Conservation (phyloP, 257 asterid species). For the Prunella vulgaris region DNA sequence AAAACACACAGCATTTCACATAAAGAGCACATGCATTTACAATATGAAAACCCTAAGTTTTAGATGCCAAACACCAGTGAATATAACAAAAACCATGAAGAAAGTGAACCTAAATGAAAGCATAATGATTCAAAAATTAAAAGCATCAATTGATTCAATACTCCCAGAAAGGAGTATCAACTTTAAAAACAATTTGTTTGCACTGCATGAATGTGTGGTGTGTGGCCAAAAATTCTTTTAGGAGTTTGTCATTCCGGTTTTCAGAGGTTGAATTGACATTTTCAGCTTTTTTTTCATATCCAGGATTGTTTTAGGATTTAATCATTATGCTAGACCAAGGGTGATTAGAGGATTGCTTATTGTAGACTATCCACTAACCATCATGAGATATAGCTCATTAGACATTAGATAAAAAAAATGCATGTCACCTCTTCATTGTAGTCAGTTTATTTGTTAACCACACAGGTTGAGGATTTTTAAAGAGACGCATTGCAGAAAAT, state of each 20-base stretch:
- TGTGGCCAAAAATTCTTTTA: background rate
- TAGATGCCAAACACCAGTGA: slow-evolving; percentile 1
- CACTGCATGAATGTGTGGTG: background rate
- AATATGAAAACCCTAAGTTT: background rate
- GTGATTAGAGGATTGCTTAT: background rate
- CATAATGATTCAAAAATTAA: background rate
- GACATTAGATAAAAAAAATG: background rate
- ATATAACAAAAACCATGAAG: background rate
- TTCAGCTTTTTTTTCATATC: background rate
- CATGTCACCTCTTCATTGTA: background rate
- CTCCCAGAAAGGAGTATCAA: background rate
- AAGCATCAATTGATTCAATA: background rate
- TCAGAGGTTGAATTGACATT: background rate
- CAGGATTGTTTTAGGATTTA: background rate
- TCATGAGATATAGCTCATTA: background rate
- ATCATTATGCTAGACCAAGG: background rate
- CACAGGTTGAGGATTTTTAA: background rate
- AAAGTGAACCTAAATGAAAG: background rate
- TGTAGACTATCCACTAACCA: background rate
- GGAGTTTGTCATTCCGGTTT: background rate
- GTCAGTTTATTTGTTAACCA: background rate
- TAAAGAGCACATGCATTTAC: background rate
- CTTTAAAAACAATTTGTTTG: background rate
- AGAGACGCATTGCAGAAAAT: background rate
- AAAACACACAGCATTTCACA: background rate